Evolutionary conservation across 2,329 filamentous ascomycete genomes (phyloP), one percentile per base, ranked within the genome.

Genomic region (Paecilomyces formosus): DNA sequence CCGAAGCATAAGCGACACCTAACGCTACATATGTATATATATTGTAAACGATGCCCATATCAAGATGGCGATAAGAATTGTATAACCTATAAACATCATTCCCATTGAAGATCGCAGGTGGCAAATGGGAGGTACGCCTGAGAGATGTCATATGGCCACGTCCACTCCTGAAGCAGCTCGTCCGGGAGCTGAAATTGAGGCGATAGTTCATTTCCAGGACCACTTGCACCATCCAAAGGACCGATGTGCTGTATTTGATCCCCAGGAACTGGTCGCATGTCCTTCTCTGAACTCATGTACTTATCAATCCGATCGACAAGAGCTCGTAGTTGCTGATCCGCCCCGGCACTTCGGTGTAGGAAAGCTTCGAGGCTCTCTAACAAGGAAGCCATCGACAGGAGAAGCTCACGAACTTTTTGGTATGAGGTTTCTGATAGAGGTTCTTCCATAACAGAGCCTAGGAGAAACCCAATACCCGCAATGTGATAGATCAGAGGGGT

Each of bases 401-500:
- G 65, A 18, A 79, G 68, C 18, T 67, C 66, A 39, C 78, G 70
- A 28, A 80, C 74, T 31, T 73, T 69, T 30, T 70, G 67, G 61
- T 79, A 80, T 1, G 70, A 72, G 31, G 66, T 66, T 61, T 79
- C 76, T 26, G 71, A 76, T n/a, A 80, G 61, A 24, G 70, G 71
- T 6, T 74, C 73, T 58, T 78, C 78, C 61, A 81, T 75, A 28
- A 79, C 76, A 3, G 74, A 76, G 21, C 76, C 77, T n/a, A 82
- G 72, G 54, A 82, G 79, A 2, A 74, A 72, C 4, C 79, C 80
- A 50, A 81, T 80, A 13, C 78, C 77, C 7, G 73, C 76, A 3
- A 82, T 68, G 62, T 81, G 79, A 61, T 81, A 74, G 5, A 81
- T 65, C 59, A 81, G 66, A 15, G 79, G 79, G 3, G 77, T 75